Conservation (phyloP, 2,329 filamentous ascomycete species). For the Alternaria sp. region DNA sequence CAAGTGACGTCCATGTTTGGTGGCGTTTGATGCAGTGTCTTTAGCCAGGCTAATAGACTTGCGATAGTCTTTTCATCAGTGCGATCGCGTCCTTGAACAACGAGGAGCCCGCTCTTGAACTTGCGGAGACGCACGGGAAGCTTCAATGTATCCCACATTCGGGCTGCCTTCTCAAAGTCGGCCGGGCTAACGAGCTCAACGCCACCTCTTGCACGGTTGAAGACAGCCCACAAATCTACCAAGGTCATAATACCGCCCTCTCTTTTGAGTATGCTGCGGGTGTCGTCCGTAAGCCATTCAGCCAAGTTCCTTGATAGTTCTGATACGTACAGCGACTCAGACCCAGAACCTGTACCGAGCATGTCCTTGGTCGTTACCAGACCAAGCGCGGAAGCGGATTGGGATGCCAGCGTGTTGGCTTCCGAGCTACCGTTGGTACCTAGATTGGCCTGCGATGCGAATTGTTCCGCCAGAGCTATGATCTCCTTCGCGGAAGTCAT, state of each 20-base stretch:
- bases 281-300: conserved; percentile 52
- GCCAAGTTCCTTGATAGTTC: conserved; percentile 52
- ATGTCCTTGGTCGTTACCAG: conserved; percentile 96
- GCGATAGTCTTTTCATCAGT: conserved; percentile 90
- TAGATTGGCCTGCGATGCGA: conserved; percentile 71
- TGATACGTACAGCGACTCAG: conserved; percentile 87
- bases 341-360: conserved; percentile 75
- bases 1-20: conserved; percentile 72
- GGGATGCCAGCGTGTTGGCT: conserved; percentile 76
- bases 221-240: conserved; percentile 64
- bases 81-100: conserved; percentile 86
- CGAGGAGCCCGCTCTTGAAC: conserved; percentile 93
- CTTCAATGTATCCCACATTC: conserved; percentile 85
- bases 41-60: conserved; percentile 78
- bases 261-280: conserved; percentile 43
- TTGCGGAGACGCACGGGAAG: conserved; percentile 85
- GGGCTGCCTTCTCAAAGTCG: conserved; percentile 90
- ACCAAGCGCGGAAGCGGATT: conserved; percentile 83
- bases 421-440: conserved; percentile 69
- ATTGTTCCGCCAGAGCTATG: conserved; percentile 87
- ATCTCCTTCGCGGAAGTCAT: conserved; percentile 99
- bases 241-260: conserved; percentile 52
- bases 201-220: conserved; percentile 90
- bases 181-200: conserved; percentile 92
- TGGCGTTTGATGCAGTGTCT: conserved; percentile 72